A percentile compares a stretch with the other conserved stretches of the same genome.
phyloP scores from a whole-genome alignment of 768 basidiomycete species.

The Hericium erinaceus region DNA sequence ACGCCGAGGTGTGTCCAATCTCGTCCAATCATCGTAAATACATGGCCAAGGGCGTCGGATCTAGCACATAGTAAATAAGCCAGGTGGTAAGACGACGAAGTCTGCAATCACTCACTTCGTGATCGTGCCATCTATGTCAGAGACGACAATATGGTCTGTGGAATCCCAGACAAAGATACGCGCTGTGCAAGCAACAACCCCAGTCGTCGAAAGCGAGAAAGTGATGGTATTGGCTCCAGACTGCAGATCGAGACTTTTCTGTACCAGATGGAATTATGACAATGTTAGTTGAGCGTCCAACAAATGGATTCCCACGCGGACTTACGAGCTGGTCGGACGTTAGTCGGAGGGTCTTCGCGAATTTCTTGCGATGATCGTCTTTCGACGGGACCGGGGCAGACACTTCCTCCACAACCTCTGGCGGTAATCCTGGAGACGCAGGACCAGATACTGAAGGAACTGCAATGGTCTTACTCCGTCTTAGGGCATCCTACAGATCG shows the following conservation, averaged over 20 bases:
- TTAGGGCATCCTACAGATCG: not conserved
- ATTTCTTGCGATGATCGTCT: slow-evolving; percentile 33
- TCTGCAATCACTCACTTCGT: slow-evolving; percentile 63
- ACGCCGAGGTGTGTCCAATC: slow-evolving; percentile 99
- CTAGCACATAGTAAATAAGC: slow-evolving; percentile 27
- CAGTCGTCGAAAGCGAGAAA: slow-evolving; percentile 83
- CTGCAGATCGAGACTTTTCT: slow-evolving; percentile 83
- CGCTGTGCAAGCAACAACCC: slow-evolving; percentile 77
- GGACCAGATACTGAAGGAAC: not conserved
- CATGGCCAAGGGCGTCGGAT: slow-evolving; percentile 92
- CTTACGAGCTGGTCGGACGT: slow-evolving; percentile 91
- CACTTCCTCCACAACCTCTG: not conserved
- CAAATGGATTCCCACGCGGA: slow-evolving; percentile 2
- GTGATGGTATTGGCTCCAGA: slow-evolving; percentile 87
- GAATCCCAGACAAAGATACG: slow-evolving; percentile 94
- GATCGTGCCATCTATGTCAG: slow-evolving; percentile 98
- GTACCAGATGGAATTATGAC: not conserved
- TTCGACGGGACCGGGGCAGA: not conserved
- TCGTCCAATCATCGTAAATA: slow-evolving; percentile 94
- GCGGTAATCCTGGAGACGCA: not conserved
- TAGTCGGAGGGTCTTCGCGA: slow-evolving; percentile 85
- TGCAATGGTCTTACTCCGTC: not conserved
- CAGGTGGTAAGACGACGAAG: not conserved
- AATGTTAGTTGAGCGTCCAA: not conserved
- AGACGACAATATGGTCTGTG: slow-evolving; percentile 84